Conservation (phyloP, 495 filamentous ascomycete species). For the Penicillium malachiteum region DNA sequence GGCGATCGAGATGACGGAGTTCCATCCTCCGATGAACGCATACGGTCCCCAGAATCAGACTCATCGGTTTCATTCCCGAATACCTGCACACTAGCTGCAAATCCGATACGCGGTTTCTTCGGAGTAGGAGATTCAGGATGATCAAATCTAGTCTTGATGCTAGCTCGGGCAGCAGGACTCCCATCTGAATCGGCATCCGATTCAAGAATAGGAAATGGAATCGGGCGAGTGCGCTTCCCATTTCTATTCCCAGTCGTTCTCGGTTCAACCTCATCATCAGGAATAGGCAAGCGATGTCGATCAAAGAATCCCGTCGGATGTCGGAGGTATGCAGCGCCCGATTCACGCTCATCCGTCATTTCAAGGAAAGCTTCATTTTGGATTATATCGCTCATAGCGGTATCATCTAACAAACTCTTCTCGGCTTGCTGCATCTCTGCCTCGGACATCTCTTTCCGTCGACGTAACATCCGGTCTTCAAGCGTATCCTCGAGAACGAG, state of each 20-base stretch:
- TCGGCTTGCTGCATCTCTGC: constrained; percentile 69
- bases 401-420: constrained; percentile 70
- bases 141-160: not conserved
- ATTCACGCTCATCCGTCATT: constrained; percentile 43
- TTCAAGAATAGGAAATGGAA: not conserved
- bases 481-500: constrained; percentile 78
- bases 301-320: constrained; percentile 39
- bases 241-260: not conserved
- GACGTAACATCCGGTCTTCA: constrained; percentile 78
- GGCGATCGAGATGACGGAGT: too few species aligned
- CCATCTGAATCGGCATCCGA: constrained; percentile 9
- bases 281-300: constrained; percentile 39
- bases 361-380: constrained; percentile 65
- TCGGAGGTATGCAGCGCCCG: constrained; percentile 25
- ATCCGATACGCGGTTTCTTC: constrained; percentile 18
- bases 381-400: constrained; percentile 75
- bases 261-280: constrained; percentile 24
- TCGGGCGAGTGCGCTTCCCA: not conserved
- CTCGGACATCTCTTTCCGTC: constrained; percentile 73
- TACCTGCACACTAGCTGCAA: constrained; percentile 11
- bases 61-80: not conserved
- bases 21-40: too few species aligned
- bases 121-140: not conserved
- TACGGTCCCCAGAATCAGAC: not conserved
- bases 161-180: not conserved